A percentile compares a stretch with the other conserved stretches of the same genome.
Conservation (phyloP, 1,284 basidiomycete genomes). For the Apiotrichum mycotoxinovorans region DNA sequence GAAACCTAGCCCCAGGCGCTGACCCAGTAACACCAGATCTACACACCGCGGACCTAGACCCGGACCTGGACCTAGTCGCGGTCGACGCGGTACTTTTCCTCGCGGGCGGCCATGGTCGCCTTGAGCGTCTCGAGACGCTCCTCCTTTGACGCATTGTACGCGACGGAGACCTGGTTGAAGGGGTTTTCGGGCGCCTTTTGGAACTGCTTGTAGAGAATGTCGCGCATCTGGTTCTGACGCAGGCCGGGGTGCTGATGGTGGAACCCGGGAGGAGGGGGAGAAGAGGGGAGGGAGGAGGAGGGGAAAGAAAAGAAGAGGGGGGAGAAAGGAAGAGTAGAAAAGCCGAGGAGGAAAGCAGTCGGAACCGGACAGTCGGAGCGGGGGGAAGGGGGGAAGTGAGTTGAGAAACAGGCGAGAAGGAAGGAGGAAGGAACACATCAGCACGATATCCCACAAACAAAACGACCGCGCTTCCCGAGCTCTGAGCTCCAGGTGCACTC, state of each 20-base stretch:
- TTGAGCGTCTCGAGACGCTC: slow-evolving; percentile 70
- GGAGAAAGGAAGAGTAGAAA: too few species aligned
- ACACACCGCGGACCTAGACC: too few species aligned
- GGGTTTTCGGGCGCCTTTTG: slow-evolving; percentile 51
- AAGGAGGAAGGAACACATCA: not conserved
- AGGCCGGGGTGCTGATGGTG: slow-evolving; percentile 43
- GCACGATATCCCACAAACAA: not conserved
- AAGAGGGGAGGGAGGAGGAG: not conserved
- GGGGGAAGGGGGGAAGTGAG: too few species aligned
- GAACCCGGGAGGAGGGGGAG: not conserved
- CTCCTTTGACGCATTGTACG: slow-evolving; percentile 78
- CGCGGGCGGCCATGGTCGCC: slow-evolving; percentile 46
- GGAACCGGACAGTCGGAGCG: too few species aligned
- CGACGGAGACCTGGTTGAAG: slow-evolving; percentile 73
- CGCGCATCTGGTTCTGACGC: slow-evolving; percentile 49
- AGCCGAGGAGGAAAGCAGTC: too few species aligned
- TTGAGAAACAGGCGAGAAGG: too few species aligned
- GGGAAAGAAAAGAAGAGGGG: not conserved
- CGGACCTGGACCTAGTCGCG: slow-evolving; percentile 16
- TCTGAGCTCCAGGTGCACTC: slow-evolving; percentile 15
- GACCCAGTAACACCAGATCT: too few species aligned
- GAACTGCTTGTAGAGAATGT: slow-evolving; percentile 50
- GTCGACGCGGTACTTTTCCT: slow-evolving; percentile 44
- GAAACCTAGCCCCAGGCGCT: too few species aligned
- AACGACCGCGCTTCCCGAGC: not conserved